Base-by-base conservation (phyloP, 2,329 filamentous ascomycete species). In the Cladophialophora immunda region DNA sequence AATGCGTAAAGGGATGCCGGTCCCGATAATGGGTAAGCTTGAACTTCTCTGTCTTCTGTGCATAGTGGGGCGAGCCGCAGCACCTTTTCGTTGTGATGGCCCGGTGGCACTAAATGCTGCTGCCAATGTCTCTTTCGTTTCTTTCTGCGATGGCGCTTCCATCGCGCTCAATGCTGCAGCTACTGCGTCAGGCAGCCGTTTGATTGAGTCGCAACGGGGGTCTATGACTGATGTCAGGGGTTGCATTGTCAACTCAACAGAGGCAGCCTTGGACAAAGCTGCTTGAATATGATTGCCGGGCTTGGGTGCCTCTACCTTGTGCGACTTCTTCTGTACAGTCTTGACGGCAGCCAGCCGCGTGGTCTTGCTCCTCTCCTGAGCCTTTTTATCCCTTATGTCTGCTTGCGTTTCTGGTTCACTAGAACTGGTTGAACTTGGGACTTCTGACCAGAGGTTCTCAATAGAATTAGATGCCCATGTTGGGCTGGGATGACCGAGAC, bases 401-500 rank as follows among this genome's bases (percentile, higher is more conserved):
- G 55, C 36, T 36, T 36, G 64, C 11, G 53, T 34, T 11, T 65
- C 59, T 29, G 52, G 27, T n/a, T 66, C 62, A 38, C 65, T 63
- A 27, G 58, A 45, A 57, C 66, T 62, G 58, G 68, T 69, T 34
- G 53, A 27, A 54, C 57, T 64, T 36, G 61, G 47, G 27, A 54
- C 54, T 30, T 62, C 50, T 9, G 62, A 69, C 66, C 58, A 69
- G 41, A 62, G 67, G 41, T 58, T 68, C 53, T 66, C 65, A 6
- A 52, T 62, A 25, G 66, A 63, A 59, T 58, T 60, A 29, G 56
- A 36, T 13, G 58, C 65, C 32, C 64, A 30, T 45, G 34, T 62
- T 22, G 70, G 69, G 59, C 70, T 71, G 13, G 69, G 60, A 62
- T 73, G 72, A 36, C 72, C 72, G 4, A 73, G 60, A 61, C 72